phyloP scores from a whole-genome alignment of 148 eudicot genomes.

The Heliamphora exappendiculata region DNA sequence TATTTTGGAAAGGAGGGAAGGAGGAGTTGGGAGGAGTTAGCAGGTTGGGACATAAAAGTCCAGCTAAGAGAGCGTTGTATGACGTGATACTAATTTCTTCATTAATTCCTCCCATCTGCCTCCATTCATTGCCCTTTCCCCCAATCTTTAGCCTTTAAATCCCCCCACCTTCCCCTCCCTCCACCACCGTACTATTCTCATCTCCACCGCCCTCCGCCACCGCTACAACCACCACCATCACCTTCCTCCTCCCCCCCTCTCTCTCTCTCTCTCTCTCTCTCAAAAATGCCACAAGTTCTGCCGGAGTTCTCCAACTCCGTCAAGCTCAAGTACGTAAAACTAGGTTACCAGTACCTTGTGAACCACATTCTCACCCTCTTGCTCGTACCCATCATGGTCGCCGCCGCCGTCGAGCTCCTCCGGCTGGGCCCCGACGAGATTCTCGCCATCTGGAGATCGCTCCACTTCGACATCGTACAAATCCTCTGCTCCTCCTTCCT shows the following conservation, averaged over 20 bases:
- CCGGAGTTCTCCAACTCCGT: slow-evolving; percentile 29
- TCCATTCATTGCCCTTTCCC: slow-evolving; percentile 37
- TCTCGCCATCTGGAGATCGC: slow-evolving; percentile 16
- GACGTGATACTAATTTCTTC: slow-evolving; percentile 27
- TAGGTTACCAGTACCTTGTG: slow-evolving; percentile 62
- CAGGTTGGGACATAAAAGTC: slow-evolving; percentile 8
- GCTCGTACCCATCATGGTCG: slow-evolving; percentile 41
- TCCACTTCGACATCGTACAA: slow-evolving; percentile 35
- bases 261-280: neutral
- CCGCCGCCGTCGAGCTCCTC: slow-evolving; percentile 27
- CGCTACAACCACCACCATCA: too few relatives aligned
- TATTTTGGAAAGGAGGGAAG: too few relatives aligned
- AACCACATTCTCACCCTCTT: slow-evolving; percentile 52
- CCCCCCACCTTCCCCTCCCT: slow-evolving; percentile 1
- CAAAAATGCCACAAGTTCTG: slow-evolving; percentile 21
- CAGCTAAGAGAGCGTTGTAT: slow-evolving; percentile 61
- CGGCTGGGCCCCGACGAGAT: slow-evolving; percentile 38
- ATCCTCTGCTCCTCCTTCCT: slow-evolving; percentile 36
- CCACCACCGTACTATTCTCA: too few relatives aligned
- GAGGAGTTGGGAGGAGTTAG: neutral
- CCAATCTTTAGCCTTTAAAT: slow-evolving; percentile 30
- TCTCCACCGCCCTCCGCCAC: too few relatives aligned
- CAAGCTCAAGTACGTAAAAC: slow-evolving; percentile 56
- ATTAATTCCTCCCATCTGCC: slow-evolving; percentile 58
- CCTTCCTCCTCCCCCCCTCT: neutral